phyloP scores from a whole-genome alignment of 2,329 filamentous ascomycete species.

The Apiospora malaysiana region DNA sequence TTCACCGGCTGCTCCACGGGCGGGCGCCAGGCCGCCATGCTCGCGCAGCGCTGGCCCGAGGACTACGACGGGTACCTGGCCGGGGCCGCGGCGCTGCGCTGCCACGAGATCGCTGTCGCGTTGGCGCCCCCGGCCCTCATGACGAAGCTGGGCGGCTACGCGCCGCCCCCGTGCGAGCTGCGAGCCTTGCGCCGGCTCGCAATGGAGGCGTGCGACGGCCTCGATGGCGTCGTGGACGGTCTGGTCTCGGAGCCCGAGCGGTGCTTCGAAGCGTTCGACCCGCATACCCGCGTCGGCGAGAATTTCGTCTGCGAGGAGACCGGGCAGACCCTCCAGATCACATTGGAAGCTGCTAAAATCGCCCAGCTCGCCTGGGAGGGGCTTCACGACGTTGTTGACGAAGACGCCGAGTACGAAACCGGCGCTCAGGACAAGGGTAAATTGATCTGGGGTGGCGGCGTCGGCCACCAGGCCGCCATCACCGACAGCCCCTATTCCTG shows the following conservation, averaged over 20 bases:
- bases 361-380: neutral
- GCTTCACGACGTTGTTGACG: neutral
- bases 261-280: neutral
- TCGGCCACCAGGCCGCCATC: neutral
- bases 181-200: neutral
- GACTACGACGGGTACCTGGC: slow-evolving; percentile 17
- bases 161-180: slow-evolving; percentile 16
- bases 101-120: neutral
- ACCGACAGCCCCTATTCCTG: neutral
- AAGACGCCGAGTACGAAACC: neutral
- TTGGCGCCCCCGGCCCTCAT: neutral
- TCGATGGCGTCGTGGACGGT: neutral
- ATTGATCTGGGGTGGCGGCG: neutral
- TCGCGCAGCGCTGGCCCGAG: slow-evolving; percentile 18
- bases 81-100: neutral
- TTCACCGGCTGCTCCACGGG: slow-evolving; percentile 20
- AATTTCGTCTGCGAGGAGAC: slow-evolving; percentile 1
- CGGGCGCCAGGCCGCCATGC: slow-evolving; percentile 14
- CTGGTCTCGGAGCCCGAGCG: neutral
- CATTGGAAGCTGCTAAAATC: neutral
- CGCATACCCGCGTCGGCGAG: neutral
- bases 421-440: too few species aligned
- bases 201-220: neutral
- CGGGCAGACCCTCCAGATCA: neutral
- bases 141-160: neutral